A percentile compares a stretch with the other conserved stretches of the same genome.
These are phyloP conservation scores for Spergularia azorica DNA, from an alignment of 179 eudicot genomes.

Conservation along the genomic window DNA sequence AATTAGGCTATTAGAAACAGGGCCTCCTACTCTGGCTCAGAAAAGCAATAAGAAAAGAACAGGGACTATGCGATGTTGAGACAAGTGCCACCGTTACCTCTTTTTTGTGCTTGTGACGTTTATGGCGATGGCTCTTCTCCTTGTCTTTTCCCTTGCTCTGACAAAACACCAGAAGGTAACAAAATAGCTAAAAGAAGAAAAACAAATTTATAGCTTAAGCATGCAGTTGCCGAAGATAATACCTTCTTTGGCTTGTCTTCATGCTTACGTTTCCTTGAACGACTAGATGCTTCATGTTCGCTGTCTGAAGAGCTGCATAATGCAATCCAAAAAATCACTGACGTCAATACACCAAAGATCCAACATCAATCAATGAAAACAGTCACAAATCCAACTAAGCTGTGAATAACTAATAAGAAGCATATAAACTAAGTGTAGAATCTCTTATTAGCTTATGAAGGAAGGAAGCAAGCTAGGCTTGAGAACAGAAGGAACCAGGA, in stretches of 20 bases:
- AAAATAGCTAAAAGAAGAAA: slow-evolving; percentile 8
- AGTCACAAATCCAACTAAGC: neutral
- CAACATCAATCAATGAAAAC: neutral
- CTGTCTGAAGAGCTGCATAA: slow-evolving; percentile 70
- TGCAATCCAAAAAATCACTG: slow-evolving; percentile 9
- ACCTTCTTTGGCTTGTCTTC: slow-evolving; percentile 75
- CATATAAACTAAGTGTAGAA: too few species aligned
- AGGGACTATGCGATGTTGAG: slow-evolving; percentile 16
- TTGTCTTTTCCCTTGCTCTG: slow-evolving; percentile 79
- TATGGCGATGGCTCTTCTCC: slow-evolving; percentile 58
- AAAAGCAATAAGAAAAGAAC: neutral
- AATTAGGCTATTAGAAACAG: neutral
- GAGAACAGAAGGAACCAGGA: too few species aligned
- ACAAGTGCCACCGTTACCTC: slow-evolving; percentile 56
- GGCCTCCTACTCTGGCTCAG: neutral
- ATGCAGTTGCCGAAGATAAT: neutral
- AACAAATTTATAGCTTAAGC: slow-evolving; percentile 9
- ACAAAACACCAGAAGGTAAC: slow-evolving; percentile 27
- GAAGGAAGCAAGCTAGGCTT: too few species aligned
- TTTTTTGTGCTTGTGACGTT: slow-evolving; percentile 66
- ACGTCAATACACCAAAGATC: slow-evolving; percentile 5
- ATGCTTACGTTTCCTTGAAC: slow-evolving; percentile 55
- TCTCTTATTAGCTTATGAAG: too few species aligned
- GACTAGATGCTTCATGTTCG: slow-evolving; percentile 62
- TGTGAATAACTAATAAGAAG: neutral